Evolutionary conservation across 768 basidiomycete genomes (phyloP).

Genomic region (Lactarius tabidus): DNA sequence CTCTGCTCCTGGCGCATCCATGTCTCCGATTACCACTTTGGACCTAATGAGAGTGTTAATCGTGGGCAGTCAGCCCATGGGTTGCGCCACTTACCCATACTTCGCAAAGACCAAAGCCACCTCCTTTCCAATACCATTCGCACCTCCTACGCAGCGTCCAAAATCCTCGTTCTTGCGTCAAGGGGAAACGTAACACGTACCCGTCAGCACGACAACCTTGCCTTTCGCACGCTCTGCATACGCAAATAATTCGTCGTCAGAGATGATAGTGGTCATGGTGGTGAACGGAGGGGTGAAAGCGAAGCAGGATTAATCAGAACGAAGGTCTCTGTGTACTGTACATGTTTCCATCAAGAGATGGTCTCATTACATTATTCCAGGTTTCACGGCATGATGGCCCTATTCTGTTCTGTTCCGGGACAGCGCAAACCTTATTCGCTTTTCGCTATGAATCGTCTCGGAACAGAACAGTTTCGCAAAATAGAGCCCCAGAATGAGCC

Average conservation of each 20-base stretch:
- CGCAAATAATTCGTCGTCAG: slow-evolving; percentile 26
- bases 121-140: slow-evolving; percentile 30
- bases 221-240: slow-evolving; percentile 28
- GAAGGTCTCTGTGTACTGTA: too few relatives aligned
- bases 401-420: too few relatives aligned
- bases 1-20: slow-evolving; percentile 11
- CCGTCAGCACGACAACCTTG: slow-evolving; percentile 31
- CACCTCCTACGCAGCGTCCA: slow-evolving; percentile 23
- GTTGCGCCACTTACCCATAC: slow-evolving; percentile 23
- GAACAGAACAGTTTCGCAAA: too few relatives aligned
- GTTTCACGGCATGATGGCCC: too few relatives aligned
- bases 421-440: too few relatives aligned
- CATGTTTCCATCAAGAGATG: too few relatives aligned
- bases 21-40: slow-evolving; percentile 26
- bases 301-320: neutral
- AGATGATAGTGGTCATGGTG: slow-evolving; percentile 26
- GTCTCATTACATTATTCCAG: too few relatives aligned
- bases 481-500: too few relatives aligned
- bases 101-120: slow-evolving; percentile 27
- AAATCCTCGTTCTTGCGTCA: neutral
- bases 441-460: too few relatives aligned
- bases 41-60: neutral
- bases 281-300: neutral
- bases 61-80: neutral
- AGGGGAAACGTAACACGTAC: slow-evolving; percentile 14